phyloP scores from a whole-genome alignment of 768 basidiomycete species.

The Rhodotorula paludigena region DNA sequence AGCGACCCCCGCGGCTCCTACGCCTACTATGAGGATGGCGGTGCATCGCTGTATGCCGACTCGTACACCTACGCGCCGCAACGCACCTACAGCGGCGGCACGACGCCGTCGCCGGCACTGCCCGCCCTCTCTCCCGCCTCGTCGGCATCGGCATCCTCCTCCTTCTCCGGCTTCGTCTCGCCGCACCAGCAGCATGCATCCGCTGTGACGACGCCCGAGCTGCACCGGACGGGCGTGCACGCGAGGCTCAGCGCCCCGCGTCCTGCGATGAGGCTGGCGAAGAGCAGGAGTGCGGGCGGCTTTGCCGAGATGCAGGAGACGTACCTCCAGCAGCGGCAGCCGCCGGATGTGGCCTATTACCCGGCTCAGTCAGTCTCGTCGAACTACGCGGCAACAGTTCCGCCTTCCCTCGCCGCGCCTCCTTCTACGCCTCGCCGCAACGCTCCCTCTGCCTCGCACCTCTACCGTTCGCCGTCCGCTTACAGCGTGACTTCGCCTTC shows the following conservation, averaged over 20 bases:
- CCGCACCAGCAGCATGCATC: conserved; percentile 13
- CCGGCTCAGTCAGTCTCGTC: not conserved
- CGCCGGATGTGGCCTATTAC: not conserved
- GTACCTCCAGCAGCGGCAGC: not conserved
- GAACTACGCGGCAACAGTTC: not conserved
- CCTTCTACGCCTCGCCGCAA: conserved; percentile 11
- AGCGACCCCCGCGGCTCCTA: not conserved
- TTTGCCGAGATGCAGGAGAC: conserved; percentile 24
- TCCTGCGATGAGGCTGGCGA: not conserved
- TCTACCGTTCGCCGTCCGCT: conserved; percentile 25
- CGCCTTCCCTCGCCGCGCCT: not conserved
- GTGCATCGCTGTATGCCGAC: no score
- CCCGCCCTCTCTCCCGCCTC: conserved; percentile 26
- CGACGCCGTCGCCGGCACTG: conserved; percentile 16
- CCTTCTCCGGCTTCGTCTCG: conserved; percentile 7
- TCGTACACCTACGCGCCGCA: conserved; percentile 9
- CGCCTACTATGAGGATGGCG: no score
- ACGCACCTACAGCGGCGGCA: not conserved
- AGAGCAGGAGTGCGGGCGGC: not conserved
- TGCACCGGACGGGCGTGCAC: not conserved
- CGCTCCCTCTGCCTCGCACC: conserved; percentile 9
- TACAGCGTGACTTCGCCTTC: conserved; percentile 9
- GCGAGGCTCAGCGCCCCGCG: not conserved
- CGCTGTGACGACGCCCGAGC: not conserved
- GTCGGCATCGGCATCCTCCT: conserved; percentile 16